Conservation (phyloP, 208 protist genomes). For the Acanthamoeba castellanii region DNA sequence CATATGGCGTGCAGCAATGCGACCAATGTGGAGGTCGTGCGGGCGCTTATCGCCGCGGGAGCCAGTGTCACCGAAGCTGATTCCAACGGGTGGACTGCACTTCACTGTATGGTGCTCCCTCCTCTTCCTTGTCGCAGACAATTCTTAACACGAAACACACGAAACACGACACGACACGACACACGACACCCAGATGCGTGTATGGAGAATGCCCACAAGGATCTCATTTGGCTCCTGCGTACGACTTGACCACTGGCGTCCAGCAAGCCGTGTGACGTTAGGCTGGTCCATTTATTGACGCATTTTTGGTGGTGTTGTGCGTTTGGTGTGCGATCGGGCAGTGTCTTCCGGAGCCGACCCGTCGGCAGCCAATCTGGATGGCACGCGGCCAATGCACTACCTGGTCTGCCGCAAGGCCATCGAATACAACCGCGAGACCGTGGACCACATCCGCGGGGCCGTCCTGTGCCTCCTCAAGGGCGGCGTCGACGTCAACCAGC, state of each 20-base stretch:
- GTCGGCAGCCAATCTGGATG: constrained; percentile 24
- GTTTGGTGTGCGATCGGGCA: not conserved
- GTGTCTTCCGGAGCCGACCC: constrained; percentile 40
- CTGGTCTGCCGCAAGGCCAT: constrained; percentile 50
- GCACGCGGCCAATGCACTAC: constrained; percentile 60
- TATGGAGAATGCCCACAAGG: constrained; percentile 55
- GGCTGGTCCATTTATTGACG: not conserved
- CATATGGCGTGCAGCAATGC: constrained; percentile 24
- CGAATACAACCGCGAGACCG: constrained; percentile 24
- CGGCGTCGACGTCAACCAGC: constrained; percentile 59
- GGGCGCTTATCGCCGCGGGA: not conserved
- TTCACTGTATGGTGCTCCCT: not conserved
- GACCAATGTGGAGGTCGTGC: constrained; percentile 18
- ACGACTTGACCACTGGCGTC: not conserved
- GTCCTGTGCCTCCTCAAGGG: constrained; percentile 38
- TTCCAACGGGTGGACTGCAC: constrained; percentile 23
- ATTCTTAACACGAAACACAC: not conserved
- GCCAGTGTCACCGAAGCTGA: constrained; percentile 58
- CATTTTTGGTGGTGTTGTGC: not conserved
- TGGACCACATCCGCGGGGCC: constrained; percentile 14
- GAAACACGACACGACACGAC: not conserved
- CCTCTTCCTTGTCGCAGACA: too few relatives aligned
- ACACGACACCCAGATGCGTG: not conserved
- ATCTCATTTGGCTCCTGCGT: constrained; percentile 35
- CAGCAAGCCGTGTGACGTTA: not conserved